Base-by-base conservation (phyloP, 257 asterid species). In the Scutellaria baicalensis region DNA sequence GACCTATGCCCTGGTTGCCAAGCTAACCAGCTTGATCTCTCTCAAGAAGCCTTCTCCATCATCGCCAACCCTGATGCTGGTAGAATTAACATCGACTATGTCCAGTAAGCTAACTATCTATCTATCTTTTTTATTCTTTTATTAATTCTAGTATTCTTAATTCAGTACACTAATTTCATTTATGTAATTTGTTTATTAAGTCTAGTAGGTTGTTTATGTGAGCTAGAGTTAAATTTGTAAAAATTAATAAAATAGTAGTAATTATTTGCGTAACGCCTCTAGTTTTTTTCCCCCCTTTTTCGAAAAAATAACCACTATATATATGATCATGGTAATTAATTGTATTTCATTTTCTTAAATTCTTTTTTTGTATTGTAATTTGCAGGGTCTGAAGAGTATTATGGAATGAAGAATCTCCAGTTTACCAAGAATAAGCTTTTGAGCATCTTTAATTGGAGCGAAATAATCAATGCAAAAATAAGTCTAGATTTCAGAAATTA, bases 391-490 rank as follows among this genome's bases (percentile, higher is more conserved):
- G 36, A 2, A 64, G 14, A 11, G 21, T 17, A 0, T 13, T 8
- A 13, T 47, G 12, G 40, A 9, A 36, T 7, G 20, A 11, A 56
- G 10, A 39, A 42, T 8, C 48, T 59, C 54, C 38, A 49, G 21
- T 12, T 6, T 21, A 36, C 33, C 23, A 62, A 40, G 64, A 71
- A 61, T 72, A 72, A 62, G 76, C 64, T 40, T 54, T 33, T 6
- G 6, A 51, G 64, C 73, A 68, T 27, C 21, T 45, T n/a, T 64
- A 5, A 6, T 27, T 27, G 33, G 33, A 64, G 44, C 35, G 7
- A 20, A 52, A 18, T 16, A 36, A 33, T 47, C 6, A 42, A 6
- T 50, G 14, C 42, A 11, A 39, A 59, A 60, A 39, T 40, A 61
- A 17, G 1, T 40, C 47, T 40, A 39, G 49, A 17, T 39, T 61